phyloP scores from a whole-genome alignment of 2,329 filamentous ascomycete species.

The Alternaria sp. region DNA sequence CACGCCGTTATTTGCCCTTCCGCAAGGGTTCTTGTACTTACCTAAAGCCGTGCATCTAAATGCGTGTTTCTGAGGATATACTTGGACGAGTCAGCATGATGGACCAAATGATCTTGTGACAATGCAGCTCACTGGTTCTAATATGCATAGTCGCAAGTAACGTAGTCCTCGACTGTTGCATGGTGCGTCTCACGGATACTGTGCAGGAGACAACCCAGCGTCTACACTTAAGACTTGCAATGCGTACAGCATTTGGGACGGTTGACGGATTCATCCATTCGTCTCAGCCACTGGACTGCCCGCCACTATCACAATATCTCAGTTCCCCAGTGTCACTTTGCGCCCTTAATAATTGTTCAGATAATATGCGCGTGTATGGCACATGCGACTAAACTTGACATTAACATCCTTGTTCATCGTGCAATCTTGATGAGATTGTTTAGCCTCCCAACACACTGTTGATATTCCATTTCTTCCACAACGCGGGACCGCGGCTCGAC shows the following conservation, averaged over 20 bases:
- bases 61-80: not conserved
- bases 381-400: not conserved
- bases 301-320: not conserved
- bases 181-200: conserved; percentile 1
- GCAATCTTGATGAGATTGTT: not conserved
- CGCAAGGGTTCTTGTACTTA: not conserved
- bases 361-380: not conserved
- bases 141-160: not conserved
- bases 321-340: not conserved
- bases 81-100: not conserved
- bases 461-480: not conserved
- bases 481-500: not conserved
- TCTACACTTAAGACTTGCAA: not conserved
- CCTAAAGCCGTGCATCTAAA: not conserved
- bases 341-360: not conserved
- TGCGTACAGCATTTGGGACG: not conserved
- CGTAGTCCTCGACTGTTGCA: not conserved
- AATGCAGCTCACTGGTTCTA: not conserved
- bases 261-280: not conserved
- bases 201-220: conserved; percentile 2
- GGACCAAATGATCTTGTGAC: not conserved
- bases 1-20: not conserved
- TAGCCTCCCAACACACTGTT: not conserved
- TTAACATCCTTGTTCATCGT: not conserved
- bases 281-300: not conserved